A percentile compares a stretch with the other conserved stretches of the same genome.
Conservation (phyloP, 306 rosid genomes). For the Quercus variabilis region DNA sequence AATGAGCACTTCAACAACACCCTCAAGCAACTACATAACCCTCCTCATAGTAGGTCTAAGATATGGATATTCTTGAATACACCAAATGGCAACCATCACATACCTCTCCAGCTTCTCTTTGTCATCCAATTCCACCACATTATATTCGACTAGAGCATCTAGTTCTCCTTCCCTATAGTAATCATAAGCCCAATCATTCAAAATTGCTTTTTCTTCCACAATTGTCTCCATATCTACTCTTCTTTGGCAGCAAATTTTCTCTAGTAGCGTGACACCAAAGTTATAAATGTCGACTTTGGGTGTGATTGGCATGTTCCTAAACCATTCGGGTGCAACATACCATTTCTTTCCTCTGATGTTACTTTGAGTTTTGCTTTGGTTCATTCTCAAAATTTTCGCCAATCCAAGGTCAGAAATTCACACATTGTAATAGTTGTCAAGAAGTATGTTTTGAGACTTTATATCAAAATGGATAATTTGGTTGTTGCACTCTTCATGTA, state of each 20-base stretch:
- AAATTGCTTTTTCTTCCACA: background rate
- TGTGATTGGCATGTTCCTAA: conserved; percentile 8
- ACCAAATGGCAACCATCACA: conserved; percentile 31
- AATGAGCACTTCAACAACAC: conserved; percentile 20
- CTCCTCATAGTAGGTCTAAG: conserved; percentile 30
- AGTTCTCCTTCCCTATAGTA: background rate
- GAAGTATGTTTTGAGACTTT: conserved; percentile 35
- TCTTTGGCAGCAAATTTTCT: conserved; percentile 21
- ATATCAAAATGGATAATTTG: conserved; percentile 29
- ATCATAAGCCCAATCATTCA: too few species aligned
- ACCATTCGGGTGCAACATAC: conserved; percentile 35
- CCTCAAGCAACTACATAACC: conserved; percentile 40
- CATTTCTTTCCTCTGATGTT: conserved; percentile 20
- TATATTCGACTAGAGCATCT: conserved; percentile 10
- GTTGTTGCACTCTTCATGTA: conserved; percentile 28
- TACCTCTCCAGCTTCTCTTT: conserved; percentile 17
- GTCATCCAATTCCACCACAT: conserved; percentile 13
- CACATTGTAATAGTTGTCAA: conserved; percentile 10
- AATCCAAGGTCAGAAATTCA: conserved; percentile 28
- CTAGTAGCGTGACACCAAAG: conserved; percentile 23
- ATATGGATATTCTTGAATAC: conserved; percentile 29
- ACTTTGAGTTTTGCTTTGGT: conserved; percentile 7
- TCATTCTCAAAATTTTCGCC: conserved; percentile 18
- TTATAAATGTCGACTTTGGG: conserved; percentile 28
- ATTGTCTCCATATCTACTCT: background rate